Conservation (phyloP, 768 basidiomycete species). For the Mycena metata region DNA sequence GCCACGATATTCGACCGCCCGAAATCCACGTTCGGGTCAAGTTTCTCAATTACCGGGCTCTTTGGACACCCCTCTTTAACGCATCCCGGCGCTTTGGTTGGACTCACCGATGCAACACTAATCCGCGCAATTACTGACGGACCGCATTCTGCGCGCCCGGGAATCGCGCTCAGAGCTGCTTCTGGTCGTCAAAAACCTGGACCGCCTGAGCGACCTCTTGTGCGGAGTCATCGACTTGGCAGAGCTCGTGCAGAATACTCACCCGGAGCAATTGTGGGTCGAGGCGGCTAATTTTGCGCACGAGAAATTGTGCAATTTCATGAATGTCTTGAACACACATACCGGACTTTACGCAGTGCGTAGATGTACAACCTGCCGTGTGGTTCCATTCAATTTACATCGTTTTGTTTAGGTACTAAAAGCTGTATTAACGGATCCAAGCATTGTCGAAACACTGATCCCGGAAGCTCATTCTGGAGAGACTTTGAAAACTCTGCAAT, state of each 20-base stretch:
- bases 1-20: constrained; percentile 82
- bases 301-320: constrained; percentile 93
- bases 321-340: constrained; percentile 97
- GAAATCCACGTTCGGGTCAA: constrained; percentile 51
- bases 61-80: constrained; percentile 86
- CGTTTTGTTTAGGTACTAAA: constrained; percentile 70
- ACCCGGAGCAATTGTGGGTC: constrained; percentile 90
- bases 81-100: constrained; percentile 75
- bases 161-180: constrained; percentile 81
- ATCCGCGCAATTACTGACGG: constrained; percentile 81
- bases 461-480: constrained; percentile 87
- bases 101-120: constrained; percentile 84
- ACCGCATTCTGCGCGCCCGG: constrained; percentile 82
- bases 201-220: constrained; percentile 94
- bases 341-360: constrained; percentile 90
- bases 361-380: constrained; percentile 36
- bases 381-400: constrained; percentile 39
- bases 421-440: constrained; percentile 75
- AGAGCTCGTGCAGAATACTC: constrained; percentile 92
- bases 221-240: constrained; percentile 98
- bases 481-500: constrained; percentile 99
- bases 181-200: constrained; percentile 94
- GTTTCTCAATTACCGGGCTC: constrained; percentile 77
- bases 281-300: constrained; percentile 89
- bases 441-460: constrained; percentile 73